phyloP scores from a whole-genome alignment of 192 early-diverging fungal genomes.

The Backusella circina region DNA sequence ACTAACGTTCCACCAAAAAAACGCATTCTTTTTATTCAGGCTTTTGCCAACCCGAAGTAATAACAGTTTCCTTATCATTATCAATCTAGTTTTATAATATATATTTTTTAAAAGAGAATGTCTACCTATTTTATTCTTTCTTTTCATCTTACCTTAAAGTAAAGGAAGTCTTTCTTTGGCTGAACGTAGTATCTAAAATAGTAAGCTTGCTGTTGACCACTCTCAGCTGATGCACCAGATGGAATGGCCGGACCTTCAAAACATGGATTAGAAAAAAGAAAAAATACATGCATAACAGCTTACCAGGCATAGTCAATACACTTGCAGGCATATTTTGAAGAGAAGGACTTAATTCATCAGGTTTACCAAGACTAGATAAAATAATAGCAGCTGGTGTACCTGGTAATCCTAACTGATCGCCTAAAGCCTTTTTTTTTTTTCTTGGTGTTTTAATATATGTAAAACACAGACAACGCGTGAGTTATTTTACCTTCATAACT shows the following conservation, averaged over 20 bases:
- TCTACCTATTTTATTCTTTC: too few relatives aligned
- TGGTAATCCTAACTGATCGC: conserved; percentile 41
- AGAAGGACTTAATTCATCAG: conserved; percentile 43
- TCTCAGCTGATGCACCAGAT: neutral
- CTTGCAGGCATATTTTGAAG: conserved; percentile 14
- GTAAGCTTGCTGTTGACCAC: conserved; percentile 7
- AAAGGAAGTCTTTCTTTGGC: conserved; percentile 34
- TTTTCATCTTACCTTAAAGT: conserved; percentile 36
- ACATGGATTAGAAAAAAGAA: neutral
- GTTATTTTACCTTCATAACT: conserved; percentile 27
- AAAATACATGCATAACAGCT: neutral
- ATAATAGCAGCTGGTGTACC: conserved; percentile 41
- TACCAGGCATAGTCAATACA: conserved; percentile 35
- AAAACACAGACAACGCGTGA: neutral
- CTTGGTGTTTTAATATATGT: too few relatives aligned
- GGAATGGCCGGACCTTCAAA: neutral
- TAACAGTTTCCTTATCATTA: conserved; percentile 39
- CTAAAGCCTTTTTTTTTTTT: conserved; percentile 37
- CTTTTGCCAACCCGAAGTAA: conserved; percentile 21
- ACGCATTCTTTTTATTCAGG: neutral
- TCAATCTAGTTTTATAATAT: too few relatives aligned
- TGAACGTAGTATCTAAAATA: conserved; percentile 29
- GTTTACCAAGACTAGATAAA: conserved; percentile 39
- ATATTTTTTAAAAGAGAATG: too few relatives aligned
- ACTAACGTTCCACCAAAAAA: neutral